A percentile compares a stretch with the other conserved stretches of the same genome.
Evolutionary conservation across 164 flowering plant genomes (phyloP).

Genomic region (Tinospora cordifolia): DNA sequence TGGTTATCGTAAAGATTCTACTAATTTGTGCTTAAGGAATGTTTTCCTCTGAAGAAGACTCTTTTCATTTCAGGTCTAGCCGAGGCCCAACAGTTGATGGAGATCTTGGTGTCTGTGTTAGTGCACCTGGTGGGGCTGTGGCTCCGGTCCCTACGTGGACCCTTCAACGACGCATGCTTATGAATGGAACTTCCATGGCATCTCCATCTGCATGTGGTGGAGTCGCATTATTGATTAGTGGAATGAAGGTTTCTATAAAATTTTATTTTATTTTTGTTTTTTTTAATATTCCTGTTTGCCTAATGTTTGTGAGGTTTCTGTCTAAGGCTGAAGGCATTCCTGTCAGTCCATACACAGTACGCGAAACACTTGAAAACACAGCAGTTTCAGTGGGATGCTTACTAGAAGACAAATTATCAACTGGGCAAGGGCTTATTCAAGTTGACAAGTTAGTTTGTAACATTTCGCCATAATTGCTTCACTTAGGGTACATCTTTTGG

Average conservation of each 20-base stretch:
- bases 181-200: slow-evolving; percentile 99
- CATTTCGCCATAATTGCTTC: slow-evolving; percentile 2
- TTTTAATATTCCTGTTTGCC: slow-evolving; percentile 4
- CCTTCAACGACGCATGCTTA: slow-evolving; percentile 90
- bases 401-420: slow-evolving; percentile 76
- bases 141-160: slow-evolving; percentile 99
- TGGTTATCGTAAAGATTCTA: not conserved
- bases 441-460: slow-evolving; percentile 66
- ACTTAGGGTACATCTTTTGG: not conserved
- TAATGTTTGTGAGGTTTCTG: slow-evolving; percentile 4
- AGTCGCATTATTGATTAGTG: slow-evolving; percentile 73
- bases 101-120: slow-evolving; percentile 82
- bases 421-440: slow-evolving; percentile 96
- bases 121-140: slow-evolving; percentile 99
- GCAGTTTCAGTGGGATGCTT: slow-evolving; percentile 47
- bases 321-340: slow-evolving; percentile 73
- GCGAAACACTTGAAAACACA: slow-evolving; percentile 89
- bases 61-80: slow-evolving; percentile 69
- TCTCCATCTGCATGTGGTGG: slow-evolving; percentile 99
- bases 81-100: slow-evolving; percentile 97
- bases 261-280: slow-evolving; percentile 8
- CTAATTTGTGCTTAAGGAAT: not conserved
- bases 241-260: slow-evolving; percentile 57
- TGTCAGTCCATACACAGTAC: slow-evolving; percentile 82
- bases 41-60: not conserved